Base-by-base conservation (phyloP, 345 rosid species). In the Linum lewisii region DNA sequence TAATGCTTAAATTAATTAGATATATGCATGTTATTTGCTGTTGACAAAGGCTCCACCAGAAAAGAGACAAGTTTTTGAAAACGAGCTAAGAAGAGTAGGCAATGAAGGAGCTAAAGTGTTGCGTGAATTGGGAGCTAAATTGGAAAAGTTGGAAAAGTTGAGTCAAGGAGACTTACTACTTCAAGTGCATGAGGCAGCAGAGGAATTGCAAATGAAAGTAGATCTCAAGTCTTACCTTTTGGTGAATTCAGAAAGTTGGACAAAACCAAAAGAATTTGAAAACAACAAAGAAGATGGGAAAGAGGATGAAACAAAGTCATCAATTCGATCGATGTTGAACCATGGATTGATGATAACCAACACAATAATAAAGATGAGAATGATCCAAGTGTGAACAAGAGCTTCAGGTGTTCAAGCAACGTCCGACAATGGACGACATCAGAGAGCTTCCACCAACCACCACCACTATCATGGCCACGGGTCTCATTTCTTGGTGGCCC, bases 201-300 rank as follows among this genome's bases (percentile, higher is more conserved):
- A 88, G 63, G 87, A 79, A 53, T 44, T 92, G 79, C 96, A 86
- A 65, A 60, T 60, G 58, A 88, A 84, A 70, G 64, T 92, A 29
- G 98, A 92, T 77, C 75, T 76, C 57, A 92, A 79, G 58, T 88
- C 98, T 1, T 88, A 88, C 80, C 81, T 88, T 70, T 77, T 88
- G 7, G 95, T 88, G 71, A 83, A 88, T 63, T 80, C 93, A 0
- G 98, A 86, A 68, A 58, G 75, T 72, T 92, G 98, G 98, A 92
- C 38, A 11, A 34, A 34, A 34, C 38, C 5, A 34, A 34, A 34
- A 11, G 88, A 77, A 83, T 88, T 9, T 90, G 96, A 63, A 80
- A 72, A 58, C 73, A 88, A 42, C 64, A 24, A 75, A 78, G 53
- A 79, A 66, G 24, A 53, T 34, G 21, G 63, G 66, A 20, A 78